Evolutionary conservation across 192 early-diverging fungal genomes (phyloP), one percentile per base, ranked within the genome.

Genomic region (Umbelopsis sp.): DNA sequence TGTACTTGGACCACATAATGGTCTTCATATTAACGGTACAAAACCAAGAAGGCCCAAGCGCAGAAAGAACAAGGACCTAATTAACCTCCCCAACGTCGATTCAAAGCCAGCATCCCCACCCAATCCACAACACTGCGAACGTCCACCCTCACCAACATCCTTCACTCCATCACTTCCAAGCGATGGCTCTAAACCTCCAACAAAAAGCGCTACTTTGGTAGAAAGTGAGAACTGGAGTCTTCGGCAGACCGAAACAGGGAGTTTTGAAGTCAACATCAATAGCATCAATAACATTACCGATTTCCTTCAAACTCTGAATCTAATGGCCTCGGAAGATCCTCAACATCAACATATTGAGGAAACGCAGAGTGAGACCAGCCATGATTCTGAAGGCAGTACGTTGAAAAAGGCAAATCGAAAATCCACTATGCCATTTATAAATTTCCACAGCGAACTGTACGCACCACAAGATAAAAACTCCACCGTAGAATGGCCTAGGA

Each of bases 361-460:
- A 47, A 22, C 23, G 4, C 45, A 66, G 1, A 48, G 46, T 25
- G 65, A 66, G 20, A 27, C 41, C 1, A 66, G 65, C 45, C 45
- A 66, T 46, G 65, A 46, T 25, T 66, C 41, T 5, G 65, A 66
- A 66, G 46, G 65, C 23, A 66, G 41, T 25, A 41, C 44, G 23
- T 5, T 18, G 15, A 48, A 46, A 25, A 48, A 48, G 41, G 23
- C 16, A 10, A 21, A 16, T n/a, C 45, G 46, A 23, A 66, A 46
- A 46, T 18, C 23, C 1, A 47, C 65, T 20, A 66, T 71, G 30
- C 70, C 70, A 11, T 71, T 46, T 27, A 48, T 71, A 10, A 51
- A 64, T 27, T 71, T 64, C 20, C 70, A 71, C 22, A 71, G 70
- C 46, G 70, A 71, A 25, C 46, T 71, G 4, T 71, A 71, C 47